Conservation (phyloP, 345 rosid genomes). For the Syzygium jambos region DNA sequence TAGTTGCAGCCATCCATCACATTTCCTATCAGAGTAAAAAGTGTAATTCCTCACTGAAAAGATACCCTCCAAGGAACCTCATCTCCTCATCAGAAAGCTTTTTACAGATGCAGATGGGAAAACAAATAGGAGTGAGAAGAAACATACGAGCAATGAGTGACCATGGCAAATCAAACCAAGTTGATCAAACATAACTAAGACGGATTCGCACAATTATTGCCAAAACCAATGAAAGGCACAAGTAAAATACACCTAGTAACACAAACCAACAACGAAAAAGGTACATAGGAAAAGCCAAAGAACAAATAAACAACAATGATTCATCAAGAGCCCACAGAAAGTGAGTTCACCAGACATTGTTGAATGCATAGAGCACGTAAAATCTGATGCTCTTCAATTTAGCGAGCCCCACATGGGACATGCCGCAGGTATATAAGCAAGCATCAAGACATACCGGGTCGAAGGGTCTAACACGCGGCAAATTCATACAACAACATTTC, state of each 20-base stretch:
- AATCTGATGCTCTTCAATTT: not conserved
- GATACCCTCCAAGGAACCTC: not conserved
- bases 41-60: not conserved
- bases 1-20: not conserved
- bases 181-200: not conserved
- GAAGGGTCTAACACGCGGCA: not conserved
- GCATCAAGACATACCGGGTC: slow-evolving; percentile 22
- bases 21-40: not conserved
- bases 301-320: not conserved
- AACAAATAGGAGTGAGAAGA: not conserved
- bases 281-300: not conserved
- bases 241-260: not conserved
- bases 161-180: not conserved
- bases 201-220: not conserved
- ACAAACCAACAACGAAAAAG: not conserved
- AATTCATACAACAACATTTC: not conserved
- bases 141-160: not conserved
- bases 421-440: not conserved
- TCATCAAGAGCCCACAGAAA: not conserved
- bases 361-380: not conserved
- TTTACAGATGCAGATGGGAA: not conserved
- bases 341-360: not conserved
- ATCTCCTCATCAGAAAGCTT: not conserved
- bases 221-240: not conserved
- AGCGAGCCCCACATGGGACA: not conserved